These are phyloP conservation scores for Aspergillus homomorphus DNA, from an alignment of 495 filamentous ascomycete species.

Conservation along the genomic window DNA sequence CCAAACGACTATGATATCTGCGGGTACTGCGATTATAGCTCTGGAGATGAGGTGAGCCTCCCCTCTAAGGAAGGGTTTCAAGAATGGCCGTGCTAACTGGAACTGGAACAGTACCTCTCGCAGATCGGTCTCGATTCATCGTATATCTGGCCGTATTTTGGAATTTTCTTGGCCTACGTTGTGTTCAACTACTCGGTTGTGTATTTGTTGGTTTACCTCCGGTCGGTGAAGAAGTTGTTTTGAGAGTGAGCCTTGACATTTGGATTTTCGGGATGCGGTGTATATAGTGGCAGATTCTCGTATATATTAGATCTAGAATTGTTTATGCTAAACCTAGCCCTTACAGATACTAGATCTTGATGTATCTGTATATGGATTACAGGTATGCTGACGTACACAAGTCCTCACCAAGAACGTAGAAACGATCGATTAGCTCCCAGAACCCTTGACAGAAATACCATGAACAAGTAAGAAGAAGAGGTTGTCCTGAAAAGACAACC, in stretches of 20 bases:
- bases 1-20: constrained; percentile 39
- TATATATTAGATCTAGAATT: no score
- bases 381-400: no score
- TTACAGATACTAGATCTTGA: no score
- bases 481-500: no score
- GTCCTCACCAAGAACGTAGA: no score
- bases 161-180: constrained; percentile 68
- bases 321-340: no score
- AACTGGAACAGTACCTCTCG: constrained; percentile 52
- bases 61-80: not conserved
- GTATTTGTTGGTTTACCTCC: constrained; percentile 48
- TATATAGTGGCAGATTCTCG: no score
- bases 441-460: no score
- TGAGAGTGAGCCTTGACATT: constrained; percentile 11
- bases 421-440: no score
- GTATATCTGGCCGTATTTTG: constrained; percentile 68
- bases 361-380: no score
- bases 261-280: no score
- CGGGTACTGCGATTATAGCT: constrained; percentile 57
- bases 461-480: no score
- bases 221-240: constrained; percentile 35
- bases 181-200: constrained; percentile 69
- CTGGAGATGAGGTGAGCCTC: constrained; percentile 52
- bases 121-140: constrained; percentile 58
- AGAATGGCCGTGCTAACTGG: constrained; percentile 10